Base-by-base conservation (phyloP, 805 yeast species). In the Metschnikowia orientalis region DNA sequence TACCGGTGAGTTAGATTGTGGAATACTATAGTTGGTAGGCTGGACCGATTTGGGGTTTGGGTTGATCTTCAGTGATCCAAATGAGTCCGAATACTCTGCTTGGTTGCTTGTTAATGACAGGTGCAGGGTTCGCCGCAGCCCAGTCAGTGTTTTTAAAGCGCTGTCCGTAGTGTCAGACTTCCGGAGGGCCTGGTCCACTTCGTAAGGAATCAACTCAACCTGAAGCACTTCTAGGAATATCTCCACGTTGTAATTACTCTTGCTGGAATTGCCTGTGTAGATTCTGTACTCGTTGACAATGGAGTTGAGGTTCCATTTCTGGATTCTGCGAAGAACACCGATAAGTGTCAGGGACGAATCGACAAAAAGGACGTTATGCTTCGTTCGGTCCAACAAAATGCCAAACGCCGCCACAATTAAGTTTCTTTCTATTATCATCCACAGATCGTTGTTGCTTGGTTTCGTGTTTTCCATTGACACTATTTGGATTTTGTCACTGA, bases 221-320 rank as follows among this genome's bases (percentile, higher is more conserved):
- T 77, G 75, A 4, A 86, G 65, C 38, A 88, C 56, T 50, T 90
- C 97, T 28, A 90, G 59, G 46, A 83, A 87, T 4, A 80, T 80
- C 52, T 89, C 96, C 13, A 87, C 85, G 44, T 73, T 75, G 53
- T 87, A 88, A 48, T 79, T 87, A 28, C 81, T 69, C 45, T 81
- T 77, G 44, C 75, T 76, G 18, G 87, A 83, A 13, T 85, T 69
- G 1, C 69, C 69, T 6, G 61, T 55, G 56, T 77, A 84, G 6
- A 84, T 67, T 33, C 95, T 66, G 57, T 87, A 92, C 55, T 90
- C 97, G 47, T 81, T 81, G 14, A 88, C 73, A 4, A 90, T 77
- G 12, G 94, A 80, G 15, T 89, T 77, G 52, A 82, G 81, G 47
- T 79, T 81, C 97, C 97, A 90, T 58, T 82, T 82, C 57, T 86